Percentiles rank a stretch among this genome's conserved stretches.
Conservation (phyloP, 2,329 filamentous ascomycete species). For the Juglanconis juglandina region DNA sequence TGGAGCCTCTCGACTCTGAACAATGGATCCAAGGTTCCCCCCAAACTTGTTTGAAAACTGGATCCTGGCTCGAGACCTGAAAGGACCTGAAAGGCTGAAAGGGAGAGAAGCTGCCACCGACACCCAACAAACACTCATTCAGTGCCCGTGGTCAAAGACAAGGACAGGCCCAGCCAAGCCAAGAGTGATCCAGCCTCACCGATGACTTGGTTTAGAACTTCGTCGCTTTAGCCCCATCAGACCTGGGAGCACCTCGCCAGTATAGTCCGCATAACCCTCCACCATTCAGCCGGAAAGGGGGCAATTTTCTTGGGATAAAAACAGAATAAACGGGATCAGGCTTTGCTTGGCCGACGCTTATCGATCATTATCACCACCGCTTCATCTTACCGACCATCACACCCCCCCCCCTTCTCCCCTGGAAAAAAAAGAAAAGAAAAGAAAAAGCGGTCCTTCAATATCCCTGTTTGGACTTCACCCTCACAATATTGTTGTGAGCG, state of each 20-base stretch:
- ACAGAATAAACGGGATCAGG: neutral
- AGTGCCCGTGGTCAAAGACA: too few relatives aligned
- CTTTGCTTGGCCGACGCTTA: neutral
- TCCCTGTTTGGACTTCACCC: too few relatives aligned
- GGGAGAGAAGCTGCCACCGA: neutral
- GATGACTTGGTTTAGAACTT: conserved; percentile 5
- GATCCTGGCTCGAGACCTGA: neutral
- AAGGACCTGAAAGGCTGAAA: neutral
- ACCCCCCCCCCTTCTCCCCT: neutral
- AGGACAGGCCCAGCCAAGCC: neutral
- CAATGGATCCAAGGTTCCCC: neutral
- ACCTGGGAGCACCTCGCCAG: neutral
- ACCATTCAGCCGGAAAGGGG: neutral
- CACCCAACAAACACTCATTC: neutral
- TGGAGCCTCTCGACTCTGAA: conserved; percentile 1
- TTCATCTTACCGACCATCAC: neutral
- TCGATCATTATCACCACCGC: neutral
- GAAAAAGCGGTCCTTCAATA: neutral
- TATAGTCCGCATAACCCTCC: neutral
- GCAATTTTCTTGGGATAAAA: neutral
- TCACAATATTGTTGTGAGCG: too few relatives aligned
- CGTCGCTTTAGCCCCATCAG: too few relatives aligned
- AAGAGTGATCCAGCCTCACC: neutral
- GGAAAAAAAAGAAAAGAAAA: neutral
- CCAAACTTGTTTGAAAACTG: neutral